Evolutionary conservation across 345 rosid species (phyloP), one percentile per base, ranked within the genome.

Genomic region (Iberis pinnata): DNA sequence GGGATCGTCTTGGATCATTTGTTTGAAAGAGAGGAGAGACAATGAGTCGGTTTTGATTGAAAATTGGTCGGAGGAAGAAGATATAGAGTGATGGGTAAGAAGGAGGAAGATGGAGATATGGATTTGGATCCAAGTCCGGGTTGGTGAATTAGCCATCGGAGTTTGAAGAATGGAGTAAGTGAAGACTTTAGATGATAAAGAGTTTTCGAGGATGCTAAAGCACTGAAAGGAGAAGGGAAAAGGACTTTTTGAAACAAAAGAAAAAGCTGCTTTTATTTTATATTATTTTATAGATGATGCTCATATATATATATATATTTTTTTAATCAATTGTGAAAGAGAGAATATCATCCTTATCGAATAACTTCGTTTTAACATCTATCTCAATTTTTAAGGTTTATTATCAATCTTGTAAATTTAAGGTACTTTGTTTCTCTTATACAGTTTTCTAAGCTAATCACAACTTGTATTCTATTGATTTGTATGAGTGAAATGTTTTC

Each of bases 41-140:
- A 71, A 75, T 24, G 84, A 78, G 54, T 90, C 96, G 6, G 93
- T 82, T 68, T 75, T 83, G 69, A 69, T 65, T 12, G 96, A 81
- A 4, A 80, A 17, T 59, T 62, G 67, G 60, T 72, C 65, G 3
- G 73, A 69, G 56, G 64, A 58, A 17, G 70, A 58, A 13, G 66
- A 43, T 60, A 45, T 16, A 16, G 70, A 43, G 8, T 74, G 12
- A 35, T 76, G 58, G 8, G 64, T 0, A 33, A 60, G 46, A 69
- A 70, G 66, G 53, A 60, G 52, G 73, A 57, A 54, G 36, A 60
- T 54, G 76, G 54, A 70, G 61, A 60, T 11, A 19, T 18, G 70
- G 70, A 66, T 58, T 2, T 25, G 61, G 68, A 53, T 44, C 65
- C 64, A 38, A 43, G 50, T 18, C 72, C 63, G 76, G 66, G 41